These are phyloP conservation scores for Hypholoma fasciculare DNA, from an alignment of 768 basidiomycete genomes.

Conservation along the genomic window DNA sequence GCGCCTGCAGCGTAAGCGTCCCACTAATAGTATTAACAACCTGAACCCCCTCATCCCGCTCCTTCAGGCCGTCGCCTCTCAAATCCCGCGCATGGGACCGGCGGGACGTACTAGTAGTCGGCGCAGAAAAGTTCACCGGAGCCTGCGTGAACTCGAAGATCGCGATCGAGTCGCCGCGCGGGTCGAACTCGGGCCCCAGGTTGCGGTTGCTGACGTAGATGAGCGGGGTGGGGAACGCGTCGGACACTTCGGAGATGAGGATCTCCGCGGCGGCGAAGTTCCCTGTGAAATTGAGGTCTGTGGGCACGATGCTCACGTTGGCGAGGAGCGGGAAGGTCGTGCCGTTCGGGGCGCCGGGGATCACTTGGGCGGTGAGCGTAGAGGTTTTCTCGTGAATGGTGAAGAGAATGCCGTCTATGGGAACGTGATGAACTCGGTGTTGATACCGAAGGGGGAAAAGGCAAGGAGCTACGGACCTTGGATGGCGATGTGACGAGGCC, in stretches of 20 bases:
- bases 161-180: conserved; percentile 59
- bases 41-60: neutral
- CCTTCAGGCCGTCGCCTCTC: neutral
- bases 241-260: conserved; percentile 47
- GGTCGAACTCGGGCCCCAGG: conserved; percentile 37
- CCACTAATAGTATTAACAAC: conserved; percentile 12
- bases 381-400: conserved; percentile 52
- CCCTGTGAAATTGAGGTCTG: conserved; percentile 12
- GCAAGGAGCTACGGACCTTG: conserved; percentile 9
- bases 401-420: conserved; percentile 45
- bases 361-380: conserved; percentile 55
- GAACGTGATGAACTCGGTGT: neutral
- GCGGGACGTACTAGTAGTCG: neutral
- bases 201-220: conserved; percentile 70
- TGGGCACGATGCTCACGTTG: conserved; percentile 48
- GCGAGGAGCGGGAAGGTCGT: conserved; percentile 48
- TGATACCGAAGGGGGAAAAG: neutral
- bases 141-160: conserved; percentile 43
- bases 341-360: conserved; percentile 50
- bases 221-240: conserved; percentile 45
- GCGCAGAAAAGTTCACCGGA: conserved; percentile 21
- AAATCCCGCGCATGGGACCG: conserved; percentile 2
- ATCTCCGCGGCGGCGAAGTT: conserved; percentile 58
- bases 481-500: conserved; percentile 45
- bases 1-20: conserved; percentile 31